Evolutionary conservation across 2,329 filamentous ascomycete genomes (phyloP).

Genomic region (Chaetomium sp.): DNA sequence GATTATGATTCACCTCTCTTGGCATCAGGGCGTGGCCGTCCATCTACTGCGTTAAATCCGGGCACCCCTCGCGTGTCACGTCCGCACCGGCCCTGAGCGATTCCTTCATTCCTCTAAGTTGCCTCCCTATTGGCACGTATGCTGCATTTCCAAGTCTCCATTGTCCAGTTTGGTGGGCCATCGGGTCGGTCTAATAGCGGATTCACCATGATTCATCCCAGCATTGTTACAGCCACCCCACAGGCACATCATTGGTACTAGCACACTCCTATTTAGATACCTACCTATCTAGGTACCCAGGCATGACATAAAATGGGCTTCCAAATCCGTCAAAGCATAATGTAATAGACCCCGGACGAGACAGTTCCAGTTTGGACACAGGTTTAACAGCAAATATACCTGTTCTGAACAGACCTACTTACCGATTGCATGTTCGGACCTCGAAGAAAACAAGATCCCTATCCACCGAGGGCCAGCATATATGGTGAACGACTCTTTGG

Average conservation of each 20-base stretch:
- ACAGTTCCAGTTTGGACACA: too few species aligned
- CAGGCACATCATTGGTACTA: neutral
- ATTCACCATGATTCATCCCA: neutral
- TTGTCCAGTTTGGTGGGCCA: neutral
- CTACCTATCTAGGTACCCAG: too few species aligned
- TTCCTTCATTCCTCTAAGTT: too few species aligned
- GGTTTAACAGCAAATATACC: too few species aligned
- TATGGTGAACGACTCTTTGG: too few species aligned
- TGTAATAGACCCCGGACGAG: too few species aligned
- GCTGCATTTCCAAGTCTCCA: neutral
- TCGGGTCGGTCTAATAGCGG: neutral
- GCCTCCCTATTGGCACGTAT: too few species aligned
- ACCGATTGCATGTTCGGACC: too few species aligned
- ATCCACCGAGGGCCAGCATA: too few species aligned
- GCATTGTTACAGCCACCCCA: neutral
- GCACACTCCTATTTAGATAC: neutral
- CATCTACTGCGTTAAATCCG: too few species aligned
- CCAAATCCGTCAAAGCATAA: neutral
- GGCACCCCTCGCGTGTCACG: neutral
- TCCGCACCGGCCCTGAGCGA: neutral
- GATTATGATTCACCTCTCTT: neutral
- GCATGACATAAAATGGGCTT: neutral
- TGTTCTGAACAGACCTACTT: too few species aligned
- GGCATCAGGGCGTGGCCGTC: neutral
- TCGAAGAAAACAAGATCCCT: too few species aligned